Percentiles rank a stretch among this genome's conserved stretches.
These are phyloP conservation scores for Euphrasia arctica DNA, from an alignment of 305 asterid genomes.

Conservation along the genomic window DNA sequence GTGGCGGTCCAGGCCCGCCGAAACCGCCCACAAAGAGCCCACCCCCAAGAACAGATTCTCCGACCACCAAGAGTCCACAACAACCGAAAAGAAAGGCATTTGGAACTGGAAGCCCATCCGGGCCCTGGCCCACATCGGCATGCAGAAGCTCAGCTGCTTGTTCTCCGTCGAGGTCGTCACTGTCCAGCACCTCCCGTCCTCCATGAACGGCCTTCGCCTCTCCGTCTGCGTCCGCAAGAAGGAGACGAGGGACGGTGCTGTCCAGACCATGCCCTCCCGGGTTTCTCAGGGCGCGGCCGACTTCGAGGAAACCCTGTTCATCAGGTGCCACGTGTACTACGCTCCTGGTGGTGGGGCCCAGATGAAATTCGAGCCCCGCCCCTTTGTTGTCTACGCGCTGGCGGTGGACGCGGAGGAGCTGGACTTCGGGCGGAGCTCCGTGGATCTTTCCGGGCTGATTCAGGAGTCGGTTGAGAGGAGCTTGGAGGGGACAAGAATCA, in stretches of 20 bases:
- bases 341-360: slow-evolving; percentile 46
- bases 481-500: slow-evolving; percentile 49
- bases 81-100: slow-evolving; percentile 46
- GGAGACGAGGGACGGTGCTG: slow-evolving; percentile 65
- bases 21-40: slow-evolving; percentile 6
- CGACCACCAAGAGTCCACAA: slow-evolving; percentile 15
- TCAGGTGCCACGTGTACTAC: slow-evolving; percentile 79
- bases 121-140: slow-evolving; percentile 66
- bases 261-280: slow-evolving; percentile 89
- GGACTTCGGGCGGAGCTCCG: slow-evolving; percentile 55
- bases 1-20: slow-evolving; percentile 59
- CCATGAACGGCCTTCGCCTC: slow-evolving; percentile 96
- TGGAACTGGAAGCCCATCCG: slow-evolving; percentile 94
- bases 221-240: slow-evolving; percentile 76
- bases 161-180: slow-evolving; percentile 83
- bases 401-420: slow-evolving; percentile 80
- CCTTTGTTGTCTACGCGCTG: slow-evolving; percentile 53
- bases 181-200: slow-evolving; percentile 57
- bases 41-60: slow-evolving; percentile 26
- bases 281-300: slow-evolving; percentile 81
- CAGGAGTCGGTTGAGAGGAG: slow-evolving; percentile 72
- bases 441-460: slow-evolving; percentile 62
- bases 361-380: slow-evolving; percentile 74
- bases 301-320: slow-evolving; percentile 83
- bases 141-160: slow-evolving; percentile 86